These are phyloP conservation scores for Magnaporthiopsis rhizophila DNA, from an alignment of 2,329 filamentous ascomycete genomes.

Conservation along the genomic window DNA sequence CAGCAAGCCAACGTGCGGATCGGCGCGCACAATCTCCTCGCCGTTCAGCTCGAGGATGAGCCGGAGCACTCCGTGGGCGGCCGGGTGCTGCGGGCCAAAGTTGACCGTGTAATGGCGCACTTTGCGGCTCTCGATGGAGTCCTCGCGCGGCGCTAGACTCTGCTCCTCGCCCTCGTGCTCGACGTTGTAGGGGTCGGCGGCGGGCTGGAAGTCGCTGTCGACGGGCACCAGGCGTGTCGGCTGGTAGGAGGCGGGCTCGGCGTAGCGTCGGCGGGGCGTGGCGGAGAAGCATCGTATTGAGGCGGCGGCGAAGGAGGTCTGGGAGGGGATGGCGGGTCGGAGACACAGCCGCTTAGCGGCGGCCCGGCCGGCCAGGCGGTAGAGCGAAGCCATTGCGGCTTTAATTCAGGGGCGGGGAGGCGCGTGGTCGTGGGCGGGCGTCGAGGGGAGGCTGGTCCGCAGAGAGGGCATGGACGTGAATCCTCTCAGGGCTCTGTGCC, in stretches of 20 bases:
- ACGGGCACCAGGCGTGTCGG: constrained; percentile 58
- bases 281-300: constrained; percentile 56
- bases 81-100: constrained; percentile 97
- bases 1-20: constrained; percentile 92
- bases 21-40: constrained; percentile 92
- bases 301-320: constrained; percentile 15
- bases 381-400: constrained; percentile 60
- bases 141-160: constrained; percentile 35
- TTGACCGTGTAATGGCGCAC: constrained; percentile 99
- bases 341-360: constrained; percentile 57
- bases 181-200: constrained; percentile 40
- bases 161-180: constrained; percentile 28
- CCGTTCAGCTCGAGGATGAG: constrained; percentile 96
- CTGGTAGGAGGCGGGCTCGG: constrained; percentile 42
- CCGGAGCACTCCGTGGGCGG: constrained; percentile 94
- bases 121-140: constrained; percentile 59
- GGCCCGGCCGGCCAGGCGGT: constrained; percentile 63
- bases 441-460: constrained; percentile 14
- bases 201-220: constrained; percentile 53
- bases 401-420: constrained; percentile 9
- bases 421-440: constrained; percentile 22
- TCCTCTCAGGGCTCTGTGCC: constrained; percentile 16
- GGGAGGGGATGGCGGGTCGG: constrained; percentile 25
- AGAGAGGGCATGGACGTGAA: constrained; percentile 7
- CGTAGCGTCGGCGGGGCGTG: constrained; percentile 53